A percentile compares a stretch with the other conserved stretches of the same genome.
These are phyloP conservation scores for Priceomyces medius DNA, from an alignment of 805 yeast species.

Conservation along the genomic window DNA sequence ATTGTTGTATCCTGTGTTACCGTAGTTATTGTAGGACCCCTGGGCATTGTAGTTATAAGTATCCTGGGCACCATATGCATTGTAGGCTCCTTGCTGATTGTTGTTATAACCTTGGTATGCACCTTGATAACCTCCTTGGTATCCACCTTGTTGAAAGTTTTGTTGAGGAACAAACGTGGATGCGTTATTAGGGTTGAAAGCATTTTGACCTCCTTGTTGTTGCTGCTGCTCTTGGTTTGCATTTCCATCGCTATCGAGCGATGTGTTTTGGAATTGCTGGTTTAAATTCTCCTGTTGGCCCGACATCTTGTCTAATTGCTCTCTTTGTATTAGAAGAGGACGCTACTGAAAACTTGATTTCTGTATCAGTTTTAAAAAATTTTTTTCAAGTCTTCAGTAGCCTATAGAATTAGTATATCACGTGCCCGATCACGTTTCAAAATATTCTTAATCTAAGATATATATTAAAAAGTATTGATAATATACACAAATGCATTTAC, in stretches of 20 bases:
- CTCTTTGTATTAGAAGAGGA: neutral
- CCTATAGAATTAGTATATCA: no score
- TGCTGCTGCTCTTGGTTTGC: constrained; percentile 27
- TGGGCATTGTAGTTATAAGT: constrained; percentile 25
- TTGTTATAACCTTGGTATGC: constrained; percentile 7
- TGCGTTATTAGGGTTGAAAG: constrained; percentile 51
- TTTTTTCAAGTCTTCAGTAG: neutral
- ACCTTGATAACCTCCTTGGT: constrained; percentile 23
- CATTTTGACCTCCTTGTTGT: constrained; percentile 11
- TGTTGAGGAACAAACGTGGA: constrained; percentile 49
- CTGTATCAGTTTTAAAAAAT: neutral
- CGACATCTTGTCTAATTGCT: constrained; percentile 18
- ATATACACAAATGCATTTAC: no score
- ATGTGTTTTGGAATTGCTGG: constrained; percentile 43
- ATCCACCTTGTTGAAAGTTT: constrained; percentile 18
- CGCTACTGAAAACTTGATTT: neutral
- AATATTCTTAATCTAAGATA: no score
- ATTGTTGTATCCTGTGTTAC: constrained; percentile 16
- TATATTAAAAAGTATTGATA: no score
- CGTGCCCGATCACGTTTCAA: no score
- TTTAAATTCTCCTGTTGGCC: constrained; percentile 29
- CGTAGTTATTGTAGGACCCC: constrained; percentile 21
- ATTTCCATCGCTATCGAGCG: constrained; percentile 29
- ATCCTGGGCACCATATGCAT: constrained; percentile 15
- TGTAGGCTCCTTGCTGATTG: constrained; percentile 10